A percentile compares a stretch with the other conserved stretches of the same genome.
These are phyloP conservation scores for Heterobasidion parviporum DNA, from an alignment of 1,284 basidiomycete species.

Conservation along the genomic window DNA sequence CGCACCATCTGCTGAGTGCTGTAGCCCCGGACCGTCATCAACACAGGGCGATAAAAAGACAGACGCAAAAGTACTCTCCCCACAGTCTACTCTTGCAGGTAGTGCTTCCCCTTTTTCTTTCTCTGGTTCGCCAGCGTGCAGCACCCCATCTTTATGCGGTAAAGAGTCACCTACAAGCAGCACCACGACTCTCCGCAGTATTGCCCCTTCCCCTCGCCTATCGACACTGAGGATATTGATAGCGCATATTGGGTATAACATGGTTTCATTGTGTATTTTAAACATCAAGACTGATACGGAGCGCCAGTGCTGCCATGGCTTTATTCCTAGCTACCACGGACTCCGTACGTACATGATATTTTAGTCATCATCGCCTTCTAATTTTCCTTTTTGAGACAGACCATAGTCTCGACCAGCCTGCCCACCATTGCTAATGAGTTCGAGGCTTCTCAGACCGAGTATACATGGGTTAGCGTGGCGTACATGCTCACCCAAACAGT, in stretches of 20 bases:
- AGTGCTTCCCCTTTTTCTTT: neutral
- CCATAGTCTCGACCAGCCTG: constrained; percentile 72
- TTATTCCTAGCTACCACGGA: constrained; percentile 78
- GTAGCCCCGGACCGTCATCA: neutral
- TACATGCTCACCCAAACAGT: constrained; percentile 80
- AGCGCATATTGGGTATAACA: constrained; percentile 22
- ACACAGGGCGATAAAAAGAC: neutral
- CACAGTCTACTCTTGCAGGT: neutral
- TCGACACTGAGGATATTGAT: constrained; percentile 17
- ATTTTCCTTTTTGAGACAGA: constrained; percentile 32
- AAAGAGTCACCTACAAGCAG: neutral
- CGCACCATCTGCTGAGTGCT: neutral
- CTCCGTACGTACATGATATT: constrained; percentile 41
- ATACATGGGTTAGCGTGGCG: constrained; percentile 77
- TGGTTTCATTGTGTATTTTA: constrained; percentile 4
- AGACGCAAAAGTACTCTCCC: neutral
- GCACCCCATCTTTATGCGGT: neutral
- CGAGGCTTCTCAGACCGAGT: constrained; percentile 54
- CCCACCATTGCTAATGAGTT: constrained; percentile 69
- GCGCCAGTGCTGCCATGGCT: constrained; percentile 51
- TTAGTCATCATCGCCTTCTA: constrained; percentile 9
- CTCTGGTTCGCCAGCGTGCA: neutral
- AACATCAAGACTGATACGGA: constrained; percentile 6
- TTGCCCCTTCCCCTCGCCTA: neutral
- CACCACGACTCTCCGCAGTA: neutral